These are phyloP conservation scores for Sporothrix pseudoabietina DNA, from an alignment of 2,329 filamentous ascomycete genomes.

Conservation along the genomic window DNA sequence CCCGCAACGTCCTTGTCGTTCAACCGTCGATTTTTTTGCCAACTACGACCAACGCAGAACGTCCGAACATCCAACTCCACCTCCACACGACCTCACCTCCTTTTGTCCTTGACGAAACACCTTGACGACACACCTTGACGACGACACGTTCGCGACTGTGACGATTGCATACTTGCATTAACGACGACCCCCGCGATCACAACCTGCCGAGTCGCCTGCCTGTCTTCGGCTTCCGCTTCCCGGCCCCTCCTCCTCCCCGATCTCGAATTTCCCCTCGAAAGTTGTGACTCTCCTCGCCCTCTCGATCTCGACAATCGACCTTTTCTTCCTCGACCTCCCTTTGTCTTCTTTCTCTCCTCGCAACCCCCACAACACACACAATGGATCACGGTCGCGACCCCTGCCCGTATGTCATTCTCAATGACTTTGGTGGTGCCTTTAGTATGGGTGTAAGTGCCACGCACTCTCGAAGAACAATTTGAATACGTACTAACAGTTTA, in stretches of 20 bases:
- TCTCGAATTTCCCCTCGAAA: not conserved
- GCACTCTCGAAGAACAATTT: not conserved
- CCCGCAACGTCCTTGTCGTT: not conserved
- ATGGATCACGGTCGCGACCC: constrained; percentile 98
- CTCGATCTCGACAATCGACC: not conserved
- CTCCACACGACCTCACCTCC: not conserved
- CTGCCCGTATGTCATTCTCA: constrained; percentile 93
- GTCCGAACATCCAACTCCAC: not conserved
- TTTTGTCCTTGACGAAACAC: not conserved
- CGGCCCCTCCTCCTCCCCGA: not conserved
- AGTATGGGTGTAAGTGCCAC: constrained; percentile 37
- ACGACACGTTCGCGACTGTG: not conserved
- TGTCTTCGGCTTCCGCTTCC: not conserved
- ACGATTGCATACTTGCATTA: not conserved
- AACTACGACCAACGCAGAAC: not conserved
- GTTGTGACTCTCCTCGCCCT: not conserved
- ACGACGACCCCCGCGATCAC: not conserved
- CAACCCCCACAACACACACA: not conserved
- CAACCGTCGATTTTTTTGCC: constrained; percentile 11
- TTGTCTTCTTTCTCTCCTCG: not conserved
- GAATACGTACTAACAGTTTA: constrained; percentile 39
- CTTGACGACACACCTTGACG: not conserved
- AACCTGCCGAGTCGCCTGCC: not conserved
- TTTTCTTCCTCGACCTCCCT: not conserved
- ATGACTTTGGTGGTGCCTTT: constrained; percentile 85